These are phyloP conservation scores for Pyrenula aspistea DNA, from an alignment of 495 filamentous ascomycete species.

Conservation along the genomic window DNA sequence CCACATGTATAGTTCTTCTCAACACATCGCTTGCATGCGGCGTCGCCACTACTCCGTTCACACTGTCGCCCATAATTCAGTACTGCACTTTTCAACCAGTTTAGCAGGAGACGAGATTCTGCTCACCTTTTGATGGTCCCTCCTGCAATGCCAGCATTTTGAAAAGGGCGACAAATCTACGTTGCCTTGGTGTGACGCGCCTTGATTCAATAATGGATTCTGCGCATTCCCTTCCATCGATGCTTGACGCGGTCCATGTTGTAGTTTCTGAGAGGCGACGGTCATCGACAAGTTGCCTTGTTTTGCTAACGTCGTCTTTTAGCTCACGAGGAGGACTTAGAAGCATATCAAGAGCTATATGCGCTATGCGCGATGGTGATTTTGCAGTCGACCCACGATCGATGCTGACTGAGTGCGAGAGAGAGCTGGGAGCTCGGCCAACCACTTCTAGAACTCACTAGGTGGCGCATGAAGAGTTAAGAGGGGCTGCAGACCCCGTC, in stretches of 20 bases:
- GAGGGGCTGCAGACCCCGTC: too few species aligned
- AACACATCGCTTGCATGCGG: neutral
- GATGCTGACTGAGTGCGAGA: too few species aligned
- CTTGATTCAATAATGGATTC: neutral
- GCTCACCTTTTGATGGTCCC: neutral
- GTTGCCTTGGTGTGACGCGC: neutral
- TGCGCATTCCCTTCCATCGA: neutral
- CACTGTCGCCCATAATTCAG: neutral
- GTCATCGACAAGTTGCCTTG: neutral
- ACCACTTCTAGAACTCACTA: too few species aligned
- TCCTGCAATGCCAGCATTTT: neutral
- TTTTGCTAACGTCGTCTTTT: neutral
- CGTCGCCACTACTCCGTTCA: neutral
- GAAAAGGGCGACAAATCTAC: neutral
- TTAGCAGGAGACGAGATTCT: neutral
- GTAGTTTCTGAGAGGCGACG: neutral
- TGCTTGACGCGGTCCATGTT: neutral
- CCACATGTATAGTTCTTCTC: neutral
- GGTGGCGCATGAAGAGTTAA: too few species aligned
- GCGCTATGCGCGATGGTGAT: neutral
- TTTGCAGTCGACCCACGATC: neutral
- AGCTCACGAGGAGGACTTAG: neutral
- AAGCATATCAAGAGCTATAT: neutral
- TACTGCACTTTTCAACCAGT: neutral
- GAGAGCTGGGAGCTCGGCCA: too few species aligned